These are phyloP conservation scores for Pulveroboletus sp. DNA, from an alignment of 768 basidiomycete genomes.

Conservation along the genomic window DNA sequence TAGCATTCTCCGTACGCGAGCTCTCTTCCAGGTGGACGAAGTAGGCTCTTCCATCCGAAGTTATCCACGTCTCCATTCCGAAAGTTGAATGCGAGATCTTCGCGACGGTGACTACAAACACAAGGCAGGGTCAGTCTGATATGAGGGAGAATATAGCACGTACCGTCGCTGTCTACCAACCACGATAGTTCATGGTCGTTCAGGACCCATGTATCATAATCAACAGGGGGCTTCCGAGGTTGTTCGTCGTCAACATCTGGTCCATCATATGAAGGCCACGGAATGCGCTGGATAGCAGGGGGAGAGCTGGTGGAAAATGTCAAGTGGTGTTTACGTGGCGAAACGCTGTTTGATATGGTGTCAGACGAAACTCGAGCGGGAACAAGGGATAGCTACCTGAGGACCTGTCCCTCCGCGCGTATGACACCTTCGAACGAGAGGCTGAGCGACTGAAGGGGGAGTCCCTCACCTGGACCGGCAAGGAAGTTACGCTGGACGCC, in stretches of 20 bases:
- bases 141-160: constrained; percentile 13
- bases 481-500: constrained; percentile 64
- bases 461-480: constrained; percentile 76
- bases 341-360: constrained; percentile 47
- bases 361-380: constrained; percentile 1
- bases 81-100: constrained; percentile 57
- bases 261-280: constrained; percentile 64
- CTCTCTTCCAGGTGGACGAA: constrained; percentile 62
- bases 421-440: constrained; percentile 81
- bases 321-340: constrained; percentile 65
- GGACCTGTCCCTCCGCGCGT: constrained; percentile 66
- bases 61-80: constrained; percentile 77
- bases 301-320: constrained; percentile 73
- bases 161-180: constrained; percentile 73
- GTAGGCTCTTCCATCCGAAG: constrained; percentile 80
- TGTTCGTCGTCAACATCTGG: constrained; percentile 34
- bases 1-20: neutral
- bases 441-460: constrained; percentile 61
- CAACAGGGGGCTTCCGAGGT: constrained; percentile 34
- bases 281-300: constrained; percentile 76
- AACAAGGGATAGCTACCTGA: constrained; percentile 47
- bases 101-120: constrained; percentile 53
- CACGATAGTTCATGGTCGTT: constrained; percentile 66
- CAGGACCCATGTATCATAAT: constrained; percentile 69
- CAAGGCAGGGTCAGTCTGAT: neutral